Percentiles rank a stretch among this genome's conserved stretches.
Evolutionary conservation across 2,329 filamentous ascomycete genomes (phyloP).

Genomic region (Cladosporium austrohemisphaericum): DNA sequence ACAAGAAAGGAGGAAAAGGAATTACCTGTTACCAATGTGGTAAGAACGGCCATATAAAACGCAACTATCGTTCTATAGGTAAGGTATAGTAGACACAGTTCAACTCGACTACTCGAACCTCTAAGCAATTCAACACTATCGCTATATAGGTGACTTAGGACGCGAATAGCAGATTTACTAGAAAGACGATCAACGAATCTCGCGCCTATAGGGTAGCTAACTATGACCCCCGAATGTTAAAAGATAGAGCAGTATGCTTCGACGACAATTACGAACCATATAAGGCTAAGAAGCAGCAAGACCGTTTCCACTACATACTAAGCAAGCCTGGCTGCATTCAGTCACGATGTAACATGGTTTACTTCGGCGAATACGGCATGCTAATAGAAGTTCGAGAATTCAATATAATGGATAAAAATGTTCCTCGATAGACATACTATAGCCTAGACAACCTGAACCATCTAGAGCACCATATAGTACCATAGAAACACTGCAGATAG

Average conservation of each 20-base stretch:
- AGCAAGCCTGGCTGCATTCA: background rate
- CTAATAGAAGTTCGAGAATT: background rate
- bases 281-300: background rate
- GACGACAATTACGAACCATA: background rate
- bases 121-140: background rate
- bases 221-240: background rate
- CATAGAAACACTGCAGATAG: background rate
- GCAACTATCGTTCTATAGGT: background rate
- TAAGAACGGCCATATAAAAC: background rate
- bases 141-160: background rate
- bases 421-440: too few relatives aligned
- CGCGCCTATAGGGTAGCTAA: too few relatives aligned
- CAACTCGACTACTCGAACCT: background rate
- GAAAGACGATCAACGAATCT: too few relatives aligned
- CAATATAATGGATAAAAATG: background rate
- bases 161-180: background rate
- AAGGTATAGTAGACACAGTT: background rate
- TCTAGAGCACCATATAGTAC: background rate
- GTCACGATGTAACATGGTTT: background rate
- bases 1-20: background rate
- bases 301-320: background rate
- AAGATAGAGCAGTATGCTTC: background rate
- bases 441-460: background rate
- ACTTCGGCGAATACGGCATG: background rate
- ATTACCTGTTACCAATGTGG: background rate